Percentiles rank a stretch among this genome's conserved stretches.
phyloP scores from a whole-genome alignment of 2,329 filamentous ascomycete genomes.

The Coniochaeta ligniaria region DNA sequence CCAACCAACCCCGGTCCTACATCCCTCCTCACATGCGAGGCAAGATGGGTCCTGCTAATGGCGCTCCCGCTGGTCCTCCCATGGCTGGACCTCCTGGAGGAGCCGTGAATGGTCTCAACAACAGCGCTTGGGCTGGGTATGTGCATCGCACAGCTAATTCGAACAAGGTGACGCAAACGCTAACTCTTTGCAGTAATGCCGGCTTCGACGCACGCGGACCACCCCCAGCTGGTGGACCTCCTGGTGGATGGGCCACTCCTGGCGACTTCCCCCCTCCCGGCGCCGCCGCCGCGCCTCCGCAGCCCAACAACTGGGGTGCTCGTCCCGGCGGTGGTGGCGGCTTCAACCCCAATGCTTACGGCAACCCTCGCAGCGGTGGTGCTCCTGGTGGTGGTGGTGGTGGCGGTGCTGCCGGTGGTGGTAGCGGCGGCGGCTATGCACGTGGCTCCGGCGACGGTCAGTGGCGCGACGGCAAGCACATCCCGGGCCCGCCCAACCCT shows the following conservation, averaged over 20 bases:
- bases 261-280: conserved; percentile 9
- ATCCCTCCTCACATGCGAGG: conserved; percentile 78
- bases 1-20: conserved; percentile 55
- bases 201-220: conserved; percentile 32
- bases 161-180: neutral
- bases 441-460: conserved; percentile 89
- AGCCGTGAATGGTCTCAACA: conserved; percentile 45
- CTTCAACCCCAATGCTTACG: conserved; percentile 60
- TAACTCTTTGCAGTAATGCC: conserved; percentile 34
- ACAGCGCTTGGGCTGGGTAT: conserved; percentile 59
- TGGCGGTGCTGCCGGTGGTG: conserved; percentile 29
- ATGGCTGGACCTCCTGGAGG: conserved; percentile 27
- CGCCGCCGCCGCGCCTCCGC: conserved; percentile 7
- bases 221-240: conserved; percentile 13
- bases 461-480: conserved; percentile 96
- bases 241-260: conserved; percentile 2
- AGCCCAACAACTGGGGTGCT: conserved; percentile 15
- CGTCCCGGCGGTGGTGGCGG: conserved; percentile 24
- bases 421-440: conserved; percentile 45
- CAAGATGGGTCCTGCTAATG: conserved; percentile 33
- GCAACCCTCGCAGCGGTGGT: conserved; percentile 35
- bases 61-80: conserved; percentile 19
- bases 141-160: conserved; percentile 17
- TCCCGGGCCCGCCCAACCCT: conserved; percentile 80
- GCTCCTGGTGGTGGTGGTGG: conserved; percentile 16